Conservation (phyloP, 768 basidiomycete genomes). For the Sarcomyxa edulis region DNA sequence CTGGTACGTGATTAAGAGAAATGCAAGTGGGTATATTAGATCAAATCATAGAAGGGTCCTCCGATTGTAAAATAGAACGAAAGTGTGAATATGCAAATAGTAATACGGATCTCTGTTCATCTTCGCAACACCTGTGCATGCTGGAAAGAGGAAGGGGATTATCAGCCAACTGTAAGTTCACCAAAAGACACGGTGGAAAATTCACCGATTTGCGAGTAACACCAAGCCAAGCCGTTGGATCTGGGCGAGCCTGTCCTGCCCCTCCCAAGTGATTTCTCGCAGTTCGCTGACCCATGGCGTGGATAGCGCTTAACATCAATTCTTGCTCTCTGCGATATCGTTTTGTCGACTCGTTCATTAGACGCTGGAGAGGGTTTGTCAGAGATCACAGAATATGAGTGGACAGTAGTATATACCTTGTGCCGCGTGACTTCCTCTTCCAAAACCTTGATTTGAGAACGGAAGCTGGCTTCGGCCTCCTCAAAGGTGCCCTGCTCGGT, state of each 20-base stretch:
- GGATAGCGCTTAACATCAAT: slow-evolving; percentile 74
- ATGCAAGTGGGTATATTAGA: not conserved
- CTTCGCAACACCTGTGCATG: too few relatives aligned
- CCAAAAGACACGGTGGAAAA: slow-evolving; percentile 3
- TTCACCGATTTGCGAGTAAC: slow-evolving; percentile 53
- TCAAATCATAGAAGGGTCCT: not conserved
- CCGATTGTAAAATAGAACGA: too few relatives aligned
- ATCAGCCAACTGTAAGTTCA: too few relatives aligned
- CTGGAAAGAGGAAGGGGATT: not conserved
- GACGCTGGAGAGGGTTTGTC: slow-evolving; percentile 26
- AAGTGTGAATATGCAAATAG: too few relatives aligned
- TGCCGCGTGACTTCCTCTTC: slow-evolving; percentile 57
- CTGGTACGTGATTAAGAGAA: too few relatives aligned
- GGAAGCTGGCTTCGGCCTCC: slow-evolving; percentile 65
- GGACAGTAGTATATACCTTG: slow-evolving; percentile 33
- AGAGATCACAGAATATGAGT: not conserved
- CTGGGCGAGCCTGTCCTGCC: slow-evolving; percentile 34
- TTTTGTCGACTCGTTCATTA: slow-evolving; percentile 47
- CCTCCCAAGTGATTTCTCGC: slow-evolving; percentile 56
- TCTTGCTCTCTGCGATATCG: slow-evolving; percentile 75
- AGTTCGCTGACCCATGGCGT: slow-evolving; percentile 61
- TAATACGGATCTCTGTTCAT: too few relatives aligned
- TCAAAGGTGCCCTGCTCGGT: slow-evolving; percentile 49
- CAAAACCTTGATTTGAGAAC: slow-evolving; percentile 59
- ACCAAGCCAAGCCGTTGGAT: slow-evolving; percentile 66